Evolutionary conservation across 2,329 filamentous ascomycete species (phyloP).

Genomic region (Cordyceps militaris): DNA sequence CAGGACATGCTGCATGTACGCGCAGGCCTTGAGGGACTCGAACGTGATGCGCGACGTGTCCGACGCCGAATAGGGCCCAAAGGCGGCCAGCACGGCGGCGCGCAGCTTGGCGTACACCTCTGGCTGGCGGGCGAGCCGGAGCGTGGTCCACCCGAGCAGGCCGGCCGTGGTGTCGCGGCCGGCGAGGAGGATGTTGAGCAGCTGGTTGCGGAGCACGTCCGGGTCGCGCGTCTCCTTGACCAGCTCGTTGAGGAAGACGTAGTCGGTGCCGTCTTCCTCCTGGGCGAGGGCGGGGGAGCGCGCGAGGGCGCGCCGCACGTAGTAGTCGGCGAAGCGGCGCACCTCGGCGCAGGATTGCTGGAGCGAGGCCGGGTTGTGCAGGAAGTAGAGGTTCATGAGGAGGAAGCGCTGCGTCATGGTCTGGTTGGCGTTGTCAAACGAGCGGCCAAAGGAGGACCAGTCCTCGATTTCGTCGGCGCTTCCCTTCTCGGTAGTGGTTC

Average conservation of each 20-base stretch:
- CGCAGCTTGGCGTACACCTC: constrained; percentile 15
- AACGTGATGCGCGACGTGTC: constrained; percentile 11
- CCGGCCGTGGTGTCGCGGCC: constrained; percentile 21
- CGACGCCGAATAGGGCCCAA: constrained; percentile 1
- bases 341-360: not conserved
- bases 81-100: constrained; percentile 1
- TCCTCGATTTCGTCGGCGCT: not conserved
- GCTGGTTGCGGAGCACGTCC: constrained; percentile 15
- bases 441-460: constrained; percentile 3
- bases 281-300: not conserved
- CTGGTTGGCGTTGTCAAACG: constrained; percentile 5
- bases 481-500: not conserved
- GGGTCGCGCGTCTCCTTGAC: constrained; percentile 15
- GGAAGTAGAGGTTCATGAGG: constrained; percentile 2
- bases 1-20: constrained; percentile 20
- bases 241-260: constrained; percentile 17
- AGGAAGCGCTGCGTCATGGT: not conserved
- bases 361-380: not conserved
- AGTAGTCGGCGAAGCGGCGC: constrained; percentile 4
- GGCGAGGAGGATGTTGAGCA: constrained; percentile 17
- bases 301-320: constrained; percentile 6
- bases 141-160: constrained; percentile 18
- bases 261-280: not conserved
- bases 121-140: constrained; percentile 16
- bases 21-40: constrained; percentile 18